Evolutionary conservation across 164 flowering plant genomes (phyloP).

Genomic region (Annona cherimola): DNA sequence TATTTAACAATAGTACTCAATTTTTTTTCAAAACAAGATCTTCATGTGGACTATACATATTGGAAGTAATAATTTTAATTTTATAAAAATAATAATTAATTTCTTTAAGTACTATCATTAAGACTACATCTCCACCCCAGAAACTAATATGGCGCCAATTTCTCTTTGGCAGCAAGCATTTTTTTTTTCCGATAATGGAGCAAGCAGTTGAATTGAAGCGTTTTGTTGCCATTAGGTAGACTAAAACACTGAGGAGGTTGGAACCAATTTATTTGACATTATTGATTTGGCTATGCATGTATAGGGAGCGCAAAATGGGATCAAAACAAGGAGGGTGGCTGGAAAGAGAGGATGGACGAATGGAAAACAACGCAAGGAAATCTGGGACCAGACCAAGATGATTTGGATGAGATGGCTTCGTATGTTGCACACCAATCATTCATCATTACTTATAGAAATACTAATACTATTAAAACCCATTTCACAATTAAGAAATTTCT

Average conservation of each 20-base stretch:
- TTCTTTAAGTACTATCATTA: too few relatives aligned
- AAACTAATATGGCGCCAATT: too few relatives aligned
- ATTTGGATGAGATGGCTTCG: conserved; percentile 74
- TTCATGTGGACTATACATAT: too few relatives aligned
- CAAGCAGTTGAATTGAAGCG: not conserved
- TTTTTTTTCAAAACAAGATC: too few relatives aligned
- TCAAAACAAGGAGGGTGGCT: conserved; percentile 73
- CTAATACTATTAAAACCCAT: not conserved
- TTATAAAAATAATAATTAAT: too few relatives aligned
- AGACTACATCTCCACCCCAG: too few relatives aligned
- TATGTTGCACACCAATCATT: conserved; percentile 18
- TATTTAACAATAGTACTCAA: too few relatives aligned
- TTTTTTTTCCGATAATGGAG: not conserved
- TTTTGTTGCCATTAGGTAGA: not conserved
- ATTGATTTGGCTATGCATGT: not conserved
- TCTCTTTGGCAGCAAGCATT: too few relatives aligned
- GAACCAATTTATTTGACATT: not conserved
- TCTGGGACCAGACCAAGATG: conserved; percentile 56
- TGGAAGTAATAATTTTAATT: too few relatives aligned
- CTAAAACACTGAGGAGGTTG: not conserved
- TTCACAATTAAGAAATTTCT: not conserved
- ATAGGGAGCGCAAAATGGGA: conserved; percentile 86
- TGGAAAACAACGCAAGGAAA: conserved; percentile 91
- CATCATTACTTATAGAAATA: not conserved
- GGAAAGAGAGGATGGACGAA: conserved; percentile 91